phyloP scores from a whole-genome alignment of 768 basidiomycete species.

The Brasilioporus rufonigricans region DNA sequence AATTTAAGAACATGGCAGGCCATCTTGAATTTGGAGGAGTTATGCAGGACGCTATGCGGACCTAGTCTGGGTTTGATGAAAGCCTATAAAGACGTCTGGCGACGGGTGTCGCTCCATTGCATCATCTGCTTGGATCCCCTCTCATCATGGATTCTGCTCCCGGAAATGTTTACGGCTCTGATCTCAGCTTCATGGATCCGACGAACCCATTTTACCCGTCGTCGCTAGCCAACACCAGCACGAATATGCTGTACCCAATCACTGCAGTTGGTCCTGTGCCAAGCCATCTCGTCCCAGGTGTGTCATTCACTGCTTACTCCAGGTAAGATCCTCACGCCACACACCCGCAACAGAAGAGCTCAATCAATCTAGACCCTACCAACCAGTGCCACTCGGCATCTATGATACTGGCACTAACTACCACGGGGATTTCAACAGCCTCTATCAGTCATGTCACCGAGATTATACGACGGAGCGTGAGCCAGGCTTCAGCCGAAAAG shows the following conservation, averaged over 20 bases:
- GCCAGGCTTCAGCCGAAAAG: neutral
- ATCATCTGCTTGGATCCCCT: too few relatives aligned
- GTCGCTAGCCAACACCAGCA: neutral
- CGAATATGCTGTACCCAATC: neutral
- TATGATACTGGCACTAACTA: neutral
- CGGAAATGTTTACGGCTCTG: neutral
- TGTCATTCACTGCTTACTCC: neutral
- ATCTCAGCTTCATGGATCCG: neutral
- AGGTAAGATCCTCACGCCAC: neutral
- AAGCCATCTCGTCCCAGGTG: neutral
- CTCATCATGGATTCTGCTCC: too few relatives aligned
- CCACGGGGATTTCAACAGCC: neutral
- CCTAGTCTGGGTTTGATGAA: too few relatives aligned
- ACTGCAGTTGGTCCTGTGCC: neutral
- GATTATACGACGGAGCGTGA: conserved; percentile 1
- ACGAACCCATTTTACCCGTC: neutral
- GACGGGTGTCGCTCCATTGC: too few relatives aligned
- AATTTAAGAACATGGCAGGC: neutral
- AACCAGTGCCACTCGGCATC: neutral
- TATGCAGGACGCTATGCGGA: too few relatives aligned
- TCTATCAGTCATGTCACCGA: neutral
- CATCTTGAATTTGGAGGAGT: too few relatives aligned
- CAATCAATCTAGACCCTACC: neutral
- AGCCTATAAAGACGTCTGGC: too few relatives aligned
- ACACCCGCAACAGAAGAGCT: neutral